Percentiles rank a stretch among this genome's conserved stretches.
These are phyloP conservation scores for Gynandropsis gynandra DNA, from an alignment of 345 rosid species.

Conservation along the genomic window DNA sequence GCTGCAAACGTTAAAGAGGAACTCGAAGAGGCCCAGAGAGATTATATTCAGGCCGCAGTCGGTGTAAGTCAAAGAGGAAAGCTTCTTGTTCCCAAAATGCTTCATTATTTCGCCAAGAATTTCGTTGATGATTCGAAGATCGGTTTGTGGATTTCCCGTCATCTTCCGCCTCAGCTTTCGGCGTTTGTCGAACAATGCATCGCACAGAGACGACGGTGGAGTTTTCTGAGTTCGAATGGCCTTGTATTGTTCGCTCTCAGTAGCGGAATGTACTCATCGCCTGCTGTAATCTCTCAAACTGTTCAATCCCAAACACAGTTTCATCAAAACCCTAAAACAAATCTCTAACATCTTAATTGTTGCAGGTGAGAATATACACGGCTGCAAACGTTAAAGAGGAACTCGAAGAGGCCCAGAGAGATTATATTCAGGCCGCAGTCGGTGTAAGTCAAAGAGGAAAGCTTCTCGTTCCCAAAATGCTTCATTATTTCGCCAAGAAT, in stretches of 20 bases:
- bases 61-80: conserved; percentile 85
- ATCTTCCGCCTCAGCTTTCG: conserved; percentile 66
- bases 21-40: conserved; percentile 76
- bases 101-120: conserved; percentile 68
- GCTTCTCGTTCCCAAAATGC: conserved; percentile 75
- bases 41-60: conserved; percentile 67
- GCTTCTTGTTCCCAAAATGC: conserved; percentile 76
- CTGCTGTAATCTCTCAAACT: conserved; percentile 46
- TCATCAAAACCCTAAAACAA: conserved; percentile 9
- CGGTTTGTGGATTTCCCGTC: conserved; percentile 77
- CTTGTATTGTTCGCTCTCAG: conserved; percentile 77
- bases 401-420: conserved; percentile 75
- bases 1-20: conserved; percentile 60
- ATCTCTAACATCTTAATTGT: too few relatives aligned
- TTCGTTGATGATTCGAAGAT: conserved; percentile 62
- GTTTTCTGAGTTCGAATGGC: conserved; percentile 47
- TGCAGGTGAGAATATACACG: conserved; percentile 72
- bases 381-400: conserved; percentile 59
- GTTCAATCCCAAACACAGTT: not conserved
- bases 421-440: conserved; percentile 66
- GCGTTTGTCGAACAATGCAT: conserved; percentile 77
- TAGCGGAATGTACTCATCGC: conserved; percentile 87
- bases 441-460: conserved; percentile 84
- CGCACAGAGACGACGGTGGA: conserved; percentile 59
- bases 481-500: conserved; percentile 67